Evolutionary conservation across 805 yeast species (phyloP).

Genomic region (Myxozyma neotropica): DNA sequence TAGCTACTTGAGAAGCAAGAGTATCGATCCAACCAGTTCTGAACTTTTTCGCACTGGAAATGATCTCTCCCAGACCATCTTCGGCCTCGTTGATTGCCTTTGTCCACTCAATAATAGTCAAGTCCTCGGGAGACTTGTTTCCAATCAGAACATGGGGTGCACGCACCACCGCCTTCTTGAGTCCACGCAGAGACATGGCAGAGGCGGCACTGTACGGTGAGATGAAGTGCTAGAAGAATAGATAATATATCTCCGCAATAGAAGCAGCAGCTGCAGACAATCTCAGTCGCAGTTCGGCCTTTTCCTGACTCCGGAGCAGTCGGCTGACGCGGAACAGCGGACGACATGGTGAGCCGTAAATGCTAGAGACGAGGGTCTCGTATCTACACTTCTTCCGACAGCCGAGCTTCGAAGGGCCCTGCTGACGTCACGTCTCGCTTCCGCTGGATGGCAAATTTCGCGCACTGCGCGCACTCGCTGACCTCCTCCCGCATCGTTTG

Average conservation of each 20-base stretch:
- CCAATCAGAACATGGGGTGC: constrained; percentile 45
- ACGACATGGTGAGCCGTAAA: neutral
- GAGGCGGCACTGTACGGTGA: too few relatives aligned
- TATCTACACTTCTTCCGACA: neutral
- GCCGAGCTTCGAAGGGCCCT: neutral
- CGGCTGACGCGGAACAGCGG: constrained; percentile 11
- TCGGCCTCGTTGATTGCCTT: constrained; percentile 43
- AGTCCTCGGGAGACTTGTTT: constrained; percentile 42
- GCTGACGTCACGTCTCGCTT: constrained; percentile 2
- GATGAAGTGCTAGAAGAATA: too few relatives aligned
- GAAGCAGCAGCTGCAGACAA: neutral
- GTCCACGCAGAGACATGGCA: constrained; percentile 40
- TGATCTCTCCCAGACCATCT: constrained; percentile 38
- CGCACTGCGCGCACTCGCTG: neutral
- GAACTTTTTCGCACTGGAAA: constrained; percentile 36
- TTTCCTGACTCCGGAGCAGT: neutral
- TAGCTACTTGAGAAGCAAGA: constrained; percentile 31
- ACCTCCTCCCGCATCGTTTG: neutral
- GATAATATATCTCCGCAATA: too few relatives aligned
- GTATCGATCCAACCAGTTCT: constrained; percentile 37
- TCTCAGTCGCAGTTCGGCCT: too few relatives aligned
- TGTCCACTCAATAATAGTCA: constrained; percentile 42
- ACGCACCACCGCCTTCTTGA: constrained; percentile 44
- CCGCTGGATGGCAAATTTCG: neutral
- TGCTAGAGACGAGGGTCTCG: neutral